Evolutionary conservation across 495 filamentous ascomycete species (phyloP).

Genomic region (Mytilinidion resinicola): DNA sequence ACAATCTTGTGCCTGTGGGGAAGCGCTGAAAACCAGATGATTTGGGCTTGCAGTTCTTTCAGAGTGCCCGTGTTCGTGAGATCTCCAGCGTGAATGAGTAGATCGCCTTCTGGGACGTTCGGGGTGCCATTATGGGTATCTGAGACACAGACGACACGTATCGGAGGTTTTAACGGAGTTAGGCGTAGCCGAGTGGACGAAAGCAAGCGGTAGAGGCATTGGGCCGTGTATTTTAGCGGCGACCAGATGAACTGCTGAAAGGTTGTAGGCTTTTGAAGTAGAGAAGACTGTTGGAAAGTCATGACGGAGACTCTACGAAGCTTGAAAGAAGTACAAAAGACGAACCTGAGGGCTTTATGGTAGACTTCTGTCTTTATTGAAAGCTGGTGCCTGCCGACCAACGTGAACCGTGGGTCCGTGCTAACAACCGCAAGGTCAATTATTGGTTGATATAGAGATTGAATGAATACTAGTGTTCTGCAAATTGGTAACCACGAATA

Average conservation of each 20-base stretch:
- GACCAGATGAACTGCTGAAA: neutral
- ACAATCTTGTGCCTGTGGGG: slow-evolving; percentile 72
- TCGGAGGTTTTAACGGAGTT: slow-evolving; percentile 38
- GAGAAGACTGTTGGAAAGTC: too few relatives aligned
- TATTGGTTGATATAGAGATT: too few relatives aligned
- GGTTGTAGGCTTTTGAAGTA: neutral
- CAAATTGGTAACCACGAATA: too few relatives aligned
- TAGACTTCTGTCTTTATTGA: too few relatives aligned
- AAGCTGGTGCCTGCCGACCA: too few relatives aligned
- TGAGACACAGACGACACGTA: slow-evolving; percentile 77
- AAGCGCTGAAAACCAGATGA: slow-evolving; percentile 68
- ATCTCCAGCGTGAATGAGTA: slow-evolving; percentile 85
- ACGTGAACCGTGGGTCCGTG: too few relatives aligned
- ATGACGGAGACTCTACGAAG: too few relatives aligned
- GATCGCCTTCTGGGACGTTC: slow-evolving; percentile 65
- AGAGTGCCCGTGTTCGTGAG: slow-evolving; percentile 63
- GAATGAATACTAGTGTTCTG: too few relatives aligned
- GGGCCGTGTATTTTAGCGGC: neutral
- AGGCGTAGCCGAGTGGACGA: neutral
- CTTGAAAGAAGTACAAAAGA: too few relatives aligned
- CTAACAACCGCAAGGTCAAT: too few relatives aligned
- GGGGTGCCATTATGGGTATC: slow-evolving; percentile 70
- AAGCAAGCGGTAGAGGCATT: neutral
- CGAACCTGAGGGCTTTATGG: too few relatives aligned
- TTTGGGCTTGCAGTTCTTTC: slow-evolving; percentile 56